Base-by-base conservation (phyloP, 805 yeast species). In the Saturnispora silvae region DNA sequence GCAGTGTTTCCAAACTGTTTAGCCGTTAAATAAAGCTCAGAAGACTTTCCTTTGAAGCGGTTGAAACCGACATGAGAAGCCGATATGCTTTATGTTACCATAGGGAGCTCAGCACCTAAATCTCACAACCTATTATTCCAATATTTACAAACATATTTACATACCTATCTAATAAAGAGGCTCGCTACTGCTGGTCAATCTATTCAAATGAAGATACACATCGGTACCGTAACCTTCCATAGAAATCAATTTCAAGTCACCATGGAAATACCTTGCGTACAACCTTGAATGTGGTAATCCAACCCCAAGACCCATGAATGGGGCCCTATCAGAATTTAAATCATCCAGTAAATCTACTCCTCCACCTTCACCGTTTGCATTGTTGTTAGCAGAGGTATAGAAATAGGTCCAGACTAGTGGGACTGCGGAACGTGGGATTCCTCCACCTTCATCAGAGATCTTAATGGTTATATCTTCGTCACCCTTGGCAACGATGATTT, bases 201-300 rank as follows among this genome's bases (percentile, higher is more conserved):
- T 66, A 57, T 85, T 85, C 54, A 85, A 65, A 59, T 86, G 95
- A 51, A 86, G 58, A 51, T 85, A 86, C 2, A 83, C 95, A 54
- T 85, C 96, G 1, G 96, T 85, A 13, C 96, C 96, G 52, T 85
- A 83, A 7, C 95, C 95, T 58, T 85, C 95, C 94, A 86, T 83
- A 24, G 85, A 75, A 39, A 84, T 85, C 50, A 86, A 67, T 52
- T 80, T 81, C 56, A 85, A 68, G 50, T 86, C 95, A 3, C 95
- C 95, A 5, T 95, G 94, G 53, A 86, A 85, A 55, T 85, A 85
- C 45, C 87, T 76, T 2, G 95, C 87, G 48, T 86, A 86, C 27
- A 85, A 65, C 41, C 95, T 61, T 33, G 92, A 79, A 38, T 86
- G 77, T 2, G 95, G 95, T 48, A 85, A 65, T 0, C 96, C 95